Percentiles rank a stretch among this genome's conserved stretches.
These are phyloP conservation scores for Xylaria intraflava DNA, from an alignment of 495 filamentous ascomycete genomes.

Conservation along the genomic window DNA sequence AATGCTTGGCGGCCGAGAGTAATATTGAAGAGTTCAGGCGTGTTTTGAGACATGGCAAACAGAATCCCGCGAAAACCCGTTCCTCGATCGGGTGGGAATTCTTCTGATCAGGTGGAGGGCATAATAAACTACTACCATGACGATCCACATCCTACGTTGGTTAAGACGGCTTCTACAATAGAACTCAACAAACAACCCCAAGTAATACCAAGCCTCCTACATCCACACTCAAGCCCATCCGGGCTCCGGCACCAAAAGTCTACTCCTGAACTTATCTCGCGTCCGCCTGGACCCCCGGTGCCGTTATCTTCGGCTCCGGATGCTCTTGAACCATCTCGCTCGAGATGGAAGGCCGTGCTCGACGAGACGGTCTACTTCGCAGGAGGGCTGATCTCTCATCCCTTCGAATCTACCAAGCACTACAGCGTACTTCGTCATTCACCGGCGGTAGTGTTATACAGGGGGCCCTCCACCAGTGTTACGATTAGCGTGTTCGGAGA, in stretches of 20 bases:
- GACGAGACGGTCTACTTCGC: constrained; percentile 56
- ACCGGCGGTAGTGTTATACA: constrained; percentile 55
- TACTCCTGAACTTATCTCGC: constrained; percentile 5
- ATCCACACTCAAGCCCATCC: background rate
- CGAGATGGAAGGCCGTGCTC: constrained; percentile 41
- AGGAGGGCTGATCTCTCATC: constrained; percentile 55
- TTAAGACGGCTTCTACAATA: background rate
- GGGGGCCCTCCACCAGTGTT: constrained; percentile 55
- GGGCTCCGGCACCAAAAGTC: background rate
- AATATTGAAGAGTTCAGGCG: background rate
- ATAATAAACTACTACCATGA: constrained; percentile 23
- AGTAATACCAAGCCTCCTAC: background rate
- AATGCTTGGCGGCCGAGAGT: background rate
- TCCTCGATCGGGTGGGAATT: background rate
- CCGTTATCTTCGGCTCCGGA: background rate
- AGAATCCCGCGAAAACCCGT: background rate
- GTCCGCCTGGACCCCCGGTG: constrained; percentile 18
- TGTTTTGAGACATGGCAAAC: background rate
- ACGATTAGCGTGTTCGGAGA: constrained; percentile 57
- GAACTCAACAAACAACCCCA: constrained; percentile 1
- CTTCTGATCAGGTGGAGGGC: constrained; percentile 4
- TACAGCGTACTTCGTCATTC: constrained; percentile 63
- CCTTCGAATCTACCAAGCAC: constrained; percentile 58
- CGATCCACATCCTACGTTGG: constrained; percentile 10
- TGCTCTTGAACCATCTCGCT: constrained; percentile 1